These are phyloP conservation scores for Trichoderma asperellum DNA, from an alignment of 2,329 filamentous ascomycete genomes.

Conservation along the genomic window DNA sequence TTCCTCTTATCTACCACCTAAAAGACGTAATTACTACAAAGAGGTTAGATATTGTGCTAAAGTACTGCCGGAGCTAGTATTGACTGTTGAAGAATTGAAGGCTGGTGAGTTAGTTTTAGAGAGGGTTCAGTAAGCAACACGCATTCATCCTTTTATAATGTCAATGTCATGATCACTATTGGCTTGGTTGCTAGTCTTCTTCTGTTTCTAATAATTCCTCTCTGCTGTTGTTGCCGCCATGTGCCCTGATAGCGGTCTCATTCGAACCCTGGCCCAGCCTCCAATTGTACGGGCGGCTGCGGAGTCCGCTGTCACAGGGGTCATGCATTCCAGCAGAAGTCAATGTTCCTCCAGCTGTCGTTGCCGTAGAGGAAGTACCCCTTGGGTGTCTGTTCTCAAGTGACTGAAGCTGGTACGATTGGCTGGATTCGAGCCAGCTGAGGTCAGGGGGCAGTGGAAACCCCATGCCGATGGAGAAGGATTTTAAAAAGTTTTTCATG, in stretches of 20 bases:
- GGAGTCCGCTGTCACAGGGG: neutral
- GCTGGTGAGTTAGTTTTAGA: neutral
- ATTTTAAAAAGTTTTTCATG: conserved; percentile 14
- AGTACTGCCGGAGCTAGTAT: neutral
- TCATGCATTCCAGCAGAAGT: neutral
- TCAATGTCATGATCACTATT: neutral
- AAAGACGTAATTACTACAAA: neutral
- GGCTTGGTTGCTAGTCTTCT: neutral
- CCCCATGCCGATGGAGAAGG: neutral
- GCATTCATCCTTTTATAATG: neutral
- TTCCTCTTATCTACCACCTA: neutral
- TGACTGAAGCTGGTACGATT: neutral
- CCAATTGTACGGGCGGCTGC: conserved; percentile 7
- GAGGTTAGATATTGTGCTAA: neutral
- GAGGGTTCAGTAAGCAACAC: neutral
- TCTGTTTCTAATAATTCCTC: neutral
- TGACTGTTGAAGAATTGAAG: neutral
- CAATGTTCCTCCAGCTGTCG: neutral
- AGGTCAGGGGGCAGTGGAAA: neutral
- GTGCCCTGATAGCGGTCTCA: neutral
- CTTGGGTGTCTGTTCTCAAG: neutral
- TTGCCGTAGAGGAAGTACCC: neutral
- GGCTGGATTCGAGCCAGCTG: neutral
- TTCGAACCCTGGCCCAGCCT: neutral
- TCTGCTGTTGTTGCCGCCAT: neutral